Base-by-base conservation (phyloP, 257 asterid species). In the Solanum rostratum region DNA sequence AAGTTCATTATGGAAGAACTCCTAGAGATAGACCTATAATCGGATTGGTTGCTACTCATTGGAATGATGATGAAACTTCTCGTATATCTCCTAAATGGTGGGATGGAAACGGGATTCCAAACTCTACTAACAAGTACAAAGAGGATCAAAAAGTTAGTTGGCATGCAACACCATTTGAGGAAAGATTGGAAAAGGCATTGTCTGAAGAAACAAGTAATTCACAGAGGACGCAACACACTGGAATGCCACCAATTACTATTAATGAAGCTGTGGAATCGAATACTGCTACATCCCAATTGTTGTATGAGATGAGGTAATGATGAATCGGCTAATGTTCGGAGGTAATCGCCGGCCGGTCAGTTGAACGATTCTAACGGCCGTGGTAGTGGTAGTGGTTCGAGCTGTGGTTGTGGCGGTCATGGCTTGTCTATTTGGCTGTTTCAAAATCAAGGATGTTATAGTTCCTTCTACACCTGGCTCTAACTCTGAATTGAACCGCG, bases 51-150 rank as follows among this genome's bases (percentile, higher is more conserved):
- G 97, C 98, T 41, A 95, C 98, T 70, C 98, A 96, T 79, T 96
- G 98, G 98, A 89, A 90, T 62, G 97, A 93, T 20, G 93, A 94
- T 20, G 97, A 90, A n/a, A 43, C 84, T 27, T 84, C 92, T 81
- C 90, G 84, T 54, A 63, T 89, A 85, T 87, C 95, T 46, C 98
- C 98, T 68, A 90, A 91, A 86, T 89, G 93, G 95, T 93, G 97
- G 98, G 96, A 92, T 86, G 97, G 96, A 29, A 96, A 96, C 84
- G 99, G 99, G 57, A 94, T 96, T 81, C 99, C 99, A 10, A 96
- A 96, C 85, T 92, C 98, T 27, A 96, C 98, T 73, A 96, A 90
- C 88, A 96, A 96, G 93, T 94, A 96, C 89, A 96, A 93, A 90
- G 99, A 94, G 97, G 92, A 89, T 83, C 92, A 84, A 59, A 84